Conservation (phyloP, 73 alveolate species). For the Symbiodinium natans region DNA sequence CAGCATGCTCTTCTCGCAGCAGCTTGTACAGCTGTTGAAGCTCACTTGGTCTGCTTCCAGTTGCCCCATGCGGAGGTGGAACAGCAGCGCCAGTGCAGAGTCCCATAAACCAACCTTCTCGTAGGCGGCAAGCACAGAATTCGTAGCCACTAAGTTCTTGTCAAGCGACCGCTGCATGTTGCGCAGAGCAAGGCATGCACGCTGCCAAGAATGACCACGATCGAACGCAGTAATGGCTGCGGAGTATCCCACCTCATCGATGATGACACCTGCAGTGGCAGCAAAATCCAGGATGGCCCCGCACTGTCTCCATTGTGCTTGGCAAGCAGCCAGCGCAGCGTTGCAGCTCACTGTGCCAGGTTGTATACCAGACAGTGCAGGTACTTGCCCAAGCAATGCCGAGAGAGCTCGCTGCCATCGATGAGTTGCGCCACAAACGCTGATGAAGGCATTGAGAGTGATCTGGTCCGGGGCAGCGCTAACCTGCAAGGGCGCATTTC, state of each 20-base stretch:
- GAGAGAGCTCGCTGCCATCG: background rate
- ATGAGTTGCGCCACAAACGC: background rate
- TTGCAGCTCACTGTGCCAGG: conserved; percentile 37
- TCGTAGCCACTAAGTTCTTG: conserved; percentile 53
- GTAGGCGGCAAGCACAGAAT: conserved; percentile 60
- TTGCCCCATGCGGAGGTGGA: background rate
- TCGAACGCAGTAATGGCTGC: conserved; percentile 46
- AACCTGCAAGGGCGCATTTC: background rate
- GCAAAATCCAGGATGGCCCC: conserved; percentile 24
- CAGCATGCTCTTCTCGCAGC: conserved; percentile 19
- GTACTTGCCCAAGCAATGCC: background rate
- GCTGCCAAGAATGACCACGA: conserved; percentile 61
- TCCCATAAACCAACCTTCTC: conserved; percentile 44
- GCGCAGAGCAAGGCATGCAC: background rate
- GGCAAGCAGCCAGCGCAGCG: conserved; percentile 52
- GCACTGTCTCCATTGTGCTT: conserved; percentile 34
- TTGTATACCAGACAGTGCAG: background rate
- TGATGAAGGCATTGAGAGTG: background rate
- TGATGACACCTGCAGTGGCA: background rate
- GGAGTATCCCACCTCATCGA: conserved; percentile 53
- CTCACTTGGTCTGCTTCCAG: conserved; percentile 32
- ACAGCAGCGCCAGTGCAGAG: background rate
- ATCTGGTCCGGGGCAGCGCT: background rate
- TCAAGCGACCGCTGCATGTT: background rate
- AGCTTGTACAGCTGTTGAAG: conserved; percentile 65